These are phyloP conservation scores for Aureobasidium musti DNA, from an alignment of 2,329 filamentous ascomycete genomes.

Conservation along the genomic window DNA sequence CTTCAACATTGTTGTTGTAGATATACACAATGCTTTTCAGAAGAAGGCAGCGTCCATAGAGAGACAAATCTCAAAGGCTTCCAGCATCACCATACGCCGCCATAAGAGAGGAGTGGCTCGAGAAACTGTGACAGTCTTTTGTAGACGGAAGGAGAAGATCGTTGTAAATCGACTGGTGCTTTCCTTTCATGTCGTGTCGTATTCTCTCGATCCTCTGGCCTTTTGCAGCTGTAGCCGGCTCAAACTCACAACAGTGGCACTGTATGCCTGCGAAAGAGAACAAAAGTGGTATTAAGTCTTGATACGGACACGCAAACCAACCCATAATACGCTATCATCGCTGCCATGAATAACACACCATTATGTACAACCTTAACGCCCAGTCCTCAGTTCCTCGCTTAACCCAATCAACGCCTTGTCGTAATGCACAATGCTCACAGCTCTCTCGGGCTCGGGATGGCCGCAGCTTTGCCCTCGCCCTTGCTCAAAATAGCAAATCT, in stretches of 20 bases:
- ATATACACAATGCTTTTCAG: not conserved
- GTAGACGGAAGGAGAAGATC: no score
- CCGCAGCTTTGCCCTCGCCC: conserved; percentile 23
- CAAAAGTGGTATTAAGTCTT: conserved; percentile 22
- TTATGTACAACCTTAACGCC: conserved; percentile 17
- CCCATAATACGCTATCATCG: not conserved
- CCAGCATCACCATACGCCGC: no score
- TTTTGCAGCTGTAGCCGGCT: no score
- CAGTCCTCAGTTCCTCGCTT: not conserved
- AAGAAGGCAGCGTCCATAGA: not conserved
- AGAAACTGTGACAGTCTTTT: no score
- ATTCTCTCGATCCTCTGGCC: no score
- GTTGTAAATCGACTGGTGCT: no score
- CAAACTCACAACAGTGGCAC: not conserved
- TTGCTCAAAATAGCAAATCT: conserved; percentile 71
- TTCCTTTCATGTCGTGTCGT: no score
- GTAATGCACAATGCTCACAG: conserved; percentile 7
- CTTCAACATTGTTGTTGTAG: not conserved
- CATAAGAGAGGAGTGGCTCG: no score
- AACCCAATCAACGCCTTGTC: conserved; percentile 8
- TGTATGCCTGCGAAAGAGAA: not conserved
- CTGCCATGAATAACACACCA: not conserved
- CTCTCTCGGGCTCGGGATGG: conserved; percentile 20
- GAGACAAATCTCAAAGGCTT: no score
- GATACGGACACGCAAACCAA: not conserved